Conservation (phyloP, 306 rosid species). For the Rubus idaeus region DNA sequence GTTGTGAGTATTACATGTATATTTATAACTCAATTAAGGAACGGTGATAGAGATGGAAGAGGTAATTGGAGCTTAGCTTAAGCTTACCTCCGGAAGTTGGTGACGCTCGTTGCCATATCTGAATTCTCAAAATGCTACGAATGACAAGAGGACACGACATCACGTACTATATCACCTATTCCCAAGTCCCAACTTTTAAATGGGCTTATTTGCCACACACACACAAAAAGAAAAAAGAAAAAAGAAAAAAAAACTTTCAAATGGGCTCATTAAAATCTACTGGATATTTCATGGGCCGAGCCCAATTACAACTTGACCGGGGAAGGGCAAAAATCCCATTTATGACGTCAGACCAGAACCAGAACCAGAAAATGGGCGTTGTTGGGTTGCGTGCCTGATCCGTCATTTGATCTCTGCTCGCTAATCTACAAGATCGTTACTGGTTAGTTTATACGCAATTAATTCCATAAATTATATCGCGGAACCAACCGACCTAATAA, state of each 20-base stretch:
- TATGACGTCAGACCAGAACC: not conserved
- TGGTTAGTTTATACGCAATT: not conserved
- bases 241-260: too few relatives aligned
- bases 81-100: constrained; percentile 6
- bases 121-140: constrained; percentile 14
- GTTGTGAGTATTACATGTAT: not conserved
- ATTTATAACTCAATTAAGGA: not conserved
- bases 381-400: constrained; percentile 2
- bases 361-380: not conserved
- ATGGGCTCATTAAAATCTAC: too few relatives aligned
- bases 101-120: constrained; percentile 22
- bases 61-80: not conserved
- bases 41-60: not conserved
- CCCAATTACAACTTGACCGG: not conserved
- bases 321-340: not conserved
- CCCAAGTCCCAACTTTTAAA: not conserved
- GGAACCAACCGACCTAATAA: not conserved
- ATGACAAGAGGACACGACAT: constrained; percentile 28
- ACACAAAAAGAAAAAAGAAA: too few relatives aligned
- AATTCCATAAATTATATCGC: not conserved
- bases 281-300: not conserved
- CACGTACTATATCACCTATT: constrained; percentile 3
- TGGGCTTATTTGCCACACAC: too few relatives aligned
- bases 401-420: not conserved
- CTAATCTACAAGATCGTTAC: not conserved